Conservation (phyloP, 176 grass and related monocot species). For the Paspalum notatum region DNA sequence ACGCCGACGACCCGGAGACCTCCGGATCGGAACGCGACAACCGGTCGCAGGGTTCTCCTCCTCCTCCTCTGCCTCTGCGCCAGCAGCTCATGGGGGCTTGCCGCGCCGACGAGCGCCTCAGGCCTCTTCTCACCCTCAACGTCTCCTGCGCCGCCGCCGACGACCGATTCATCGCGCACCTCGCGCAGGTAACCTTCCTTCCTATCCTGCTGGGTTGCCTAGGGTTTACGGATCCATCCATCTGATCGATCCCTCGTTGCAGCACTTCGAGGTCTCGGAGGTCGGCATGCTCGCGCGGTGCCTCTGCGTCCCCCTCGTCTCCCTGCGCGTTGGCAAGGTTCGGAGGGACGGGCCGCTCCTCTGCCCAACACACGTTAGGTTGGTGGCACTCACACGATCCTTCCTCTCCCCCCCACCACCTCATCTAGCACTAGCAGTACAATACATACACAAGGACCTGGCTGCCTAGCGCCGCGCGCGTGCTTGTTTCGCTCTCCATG, state of each 20-base stretch:
- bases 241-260: neutral
- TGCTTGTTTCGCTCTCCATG: too few species aligned
- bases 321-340: slow-evolving; percentile 82
- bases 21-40: slow-evolving; percentile 15
- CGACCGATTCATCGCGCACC: slow-evolving; percentile 76
- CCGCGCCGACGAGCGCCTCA: slow-evolving; percentile 79
- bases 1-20: slow-evolving; percentile 34
- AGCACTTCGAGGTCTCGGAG: slow-evolving; percentile 87
- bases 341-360: slow-evolving; percentile 58
- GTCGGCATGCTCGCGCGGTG: slow-evolving; percentile 77
- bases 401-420: neutral
- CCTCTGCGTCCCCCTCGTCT: slow-evolving; percentile 88
- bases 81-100: slow-evolving; percentile 80
- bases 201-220: neutral
- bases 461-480: too few species aligned
- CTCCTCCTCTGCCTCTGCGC: slow-evolving; percentile 43
- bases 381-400: neutral
- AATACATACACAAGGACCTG: neutral
- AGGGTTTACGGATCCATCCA: slow-evolving; percentile 3
- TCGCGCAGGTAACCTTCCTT: slow-evolving; percentile 54
- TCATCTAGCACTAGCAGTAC: neutral
- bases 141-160: slow-evolving; percentile 61
- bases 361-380: slow-evolving; percentile 79
- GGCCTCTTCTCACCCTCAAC: slow-evolving; percentile 63
- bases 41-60: slow-evolving; percentile 18